Conservation (phyloP, 2,329 filamentous ascomycete species). For the Xylaria sp. region DNA sequence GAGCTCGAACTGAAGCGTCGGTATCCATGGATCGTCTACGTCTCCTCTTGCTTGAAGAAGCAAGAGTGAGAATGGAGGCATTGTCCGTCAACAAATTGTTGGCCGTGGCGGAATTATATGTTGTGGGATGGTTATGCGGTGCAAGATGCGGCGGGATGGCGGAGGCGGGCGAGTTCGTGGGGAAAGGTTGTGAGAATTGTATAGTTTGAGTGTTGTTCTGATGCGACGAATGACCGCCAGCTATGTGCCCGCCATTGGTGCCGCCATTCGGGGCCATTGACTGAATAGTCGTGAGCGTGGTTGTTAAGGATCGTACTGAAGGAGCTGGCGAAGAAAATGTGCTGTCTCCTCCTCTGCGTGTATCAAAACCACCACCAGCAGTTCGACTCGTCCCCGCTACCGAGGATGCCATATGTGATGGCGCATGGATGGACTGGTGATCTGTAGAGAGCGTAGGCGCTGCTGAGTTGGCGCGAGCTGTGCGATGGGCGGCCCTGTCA, state of each 20-base stretch:
- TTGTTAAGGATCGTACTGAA: slow-evolving; percentile 82
- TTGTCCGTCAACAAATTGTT: slow-evolving; percentile 87
- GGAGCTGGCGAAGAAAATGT: slow-evolving; percentile 87
- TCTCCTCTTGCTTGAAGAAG: slow-evolving; percentile 82
- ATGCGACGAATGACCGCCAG: slow-evolving; percentile 57
- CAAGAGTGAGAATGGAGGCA: slow-evolving; percentile 85
- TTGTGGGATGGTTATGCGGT: slow-evolving; percentile 68
- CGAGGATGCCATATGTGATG: slow-evolving; percentile 76
- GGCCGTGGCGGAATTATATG: slow-evolving; percentile 81
- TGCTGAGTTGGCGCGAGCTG: slow-evolving; percentile 75
- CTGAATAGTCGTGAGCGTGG: slow-evolving; percentile 86
- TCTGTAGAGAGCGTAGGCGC: slow-evolving; percentile 88
- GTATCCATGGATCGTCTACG: slow-evolving; percentile 85
- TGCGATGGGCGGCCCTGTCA: slow-evolving; percentile 67
- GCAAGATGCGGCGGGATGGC: slow-evolving; percentile 78
- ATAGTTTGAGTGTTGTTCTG: slow-evolving; percentile 62
- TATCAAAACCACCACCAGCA: slow-evolving; percentile 72
- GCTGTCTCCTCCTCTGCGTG: slow-evolving; percentile 76
- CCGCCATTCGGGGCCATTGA: slow-evolving; percentile 71
- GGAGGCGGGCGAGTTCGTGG: slow-evolving; percentile 71
- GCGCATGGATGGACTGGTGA: slow-evolving; percentile 77
- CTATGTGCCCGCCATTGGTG: slow-evolving; percentile 47
- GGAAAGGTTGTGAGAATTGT: slow-evolving; percentile 74
- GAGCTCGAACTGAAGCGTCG: slow-evolving; percentile 83
- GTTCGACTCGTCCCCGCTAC: slow-evolving; percentile 80